Base-by-base conservation (phyloP, 345 rosid genomes). In the Clarkia xantiana region DNA sequence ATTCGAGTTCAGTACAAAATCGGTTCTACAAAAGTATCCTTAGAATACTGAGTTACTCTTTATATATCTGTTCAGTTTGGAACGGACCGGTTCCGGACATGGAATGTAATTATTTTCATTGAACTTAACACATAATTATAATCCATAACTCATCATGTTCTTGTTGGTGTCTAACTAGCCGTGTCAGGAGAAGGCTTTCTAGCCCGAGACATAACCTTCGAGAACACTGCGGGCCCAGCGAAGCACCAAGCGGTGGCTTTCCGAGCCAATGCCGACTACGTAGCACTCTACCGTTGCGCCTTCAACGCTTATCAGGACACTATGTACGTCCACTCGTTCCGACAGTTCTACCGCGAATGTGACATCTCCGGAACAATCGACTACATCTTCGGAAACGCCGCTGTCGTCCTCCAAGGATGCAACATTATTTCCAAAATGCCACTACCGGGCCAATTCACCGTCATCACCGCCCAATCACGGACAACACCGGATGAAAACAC, bases 331-430 rank as follows among this genome's bases (percentile, higher is more conserved):
- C 96, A 87, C 61, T 79, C 94, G 0, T 79, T 80, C 45, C 66
- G 91, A 10, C 97, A 84, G 42, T 88, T 88, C 53, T 84, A 81
- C 44, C 73, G 93, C 0, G 93, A 88, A 34, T 88, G 97, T 16
- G 78, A 77, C 48, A 72, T 87, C 1, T 77, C 55, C 0, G 94
- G 96, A 17, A 83, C 96, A 22, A 49, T 87, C 17, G 96, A 87
- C 50, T 87, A 64, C 60, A 74, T 87, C 23, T 87, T 76, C 38
- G 96, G 96, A 1, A 76, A 87, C 12, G 94, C 96, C 0, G 85
- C 88, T 0, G 96, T 63, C 0, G 73, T 87, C 44, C 71, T 84
- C 66, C 96, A 87, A 55, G 82, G 65, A 13, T 78, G 81, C 47
- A 77, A 73, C 58, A 74, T 86, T 0, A 63, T 78, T 13, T 76